phyloP scores from a whole-genome alignment of 2,329 filamentous ascomycete genomes.

The Fusarium kyushuense region DNA sequence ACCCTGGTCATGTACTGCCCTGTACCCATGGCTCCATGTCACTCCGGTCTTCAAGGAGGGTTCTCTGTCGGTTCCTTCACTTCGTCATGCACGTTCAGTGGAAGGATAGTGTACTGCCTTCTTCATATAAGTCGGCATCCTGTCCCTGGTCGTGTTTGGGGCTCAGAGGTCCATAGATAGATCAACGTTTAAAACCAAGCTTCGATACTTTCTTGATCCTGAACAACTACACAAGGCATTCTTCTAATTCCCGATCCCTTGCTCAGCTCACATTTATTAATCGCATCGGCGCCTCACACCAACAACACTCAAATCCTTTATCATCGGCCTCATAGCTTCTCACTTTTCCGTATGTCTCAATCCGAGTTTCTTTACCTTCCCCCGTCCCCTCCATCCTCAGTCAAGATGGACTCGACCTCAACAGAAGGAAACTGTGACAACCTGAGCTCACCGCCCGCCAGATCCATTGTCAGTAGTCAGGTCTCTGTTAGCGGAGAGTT shows the following conservation, averaged over 20 bases:
- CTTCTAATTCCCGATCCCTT: slow-evolving; percentile 40
- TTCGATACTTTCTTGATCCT: slow-evolving; percentile 42
- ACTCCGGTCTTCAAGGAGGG: slow-evolving; percentile 46
- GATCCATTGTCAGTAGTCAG: slow-evolving; percentile 44
- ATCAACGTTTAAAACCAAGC: slow-evolving; percentile 43
- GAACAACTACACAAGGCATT: slow-evolving; percentile 38
- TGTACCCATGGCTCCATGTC: slow-evolving; percentile 45
- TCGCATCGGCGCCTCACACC: slow-evolving; percentile 35
- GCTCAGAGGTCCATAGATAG: slow-evolving; percentile 51
- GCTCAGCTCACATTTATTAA: slow-evolving; percentile 37
- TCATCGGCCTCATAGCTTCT: slow-evolving; percentile 37
- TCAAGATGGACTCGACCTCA: slow-evolving; percentile 48
- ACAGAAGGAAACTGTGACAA: slow-evolving; percentile 47
- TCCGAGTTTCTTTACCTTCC: slow-evolving; percentile 47
- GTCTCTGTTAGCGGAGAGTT: slow-evolving; percentile 40
- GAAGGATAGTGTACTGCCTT: slow-evolving; percentile 45
- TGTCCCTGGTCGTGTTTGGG: slow-evolving; percentile 48
- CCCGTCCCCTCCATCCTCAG: slow-evolving; percentile 47
- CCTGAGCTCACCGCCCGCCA: slow-evolving; percentile 47
- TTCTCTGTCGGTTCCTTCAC: slow-evolving; percentile 45
- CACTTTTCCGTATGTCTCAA: slow-evolving; percentile 49
- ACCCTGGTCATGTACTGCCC: slow-evolving; percentile 44
- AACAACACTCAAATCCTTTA: slow-evolving; percentile 38
- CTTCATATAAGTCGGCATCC: slow-evolving; percentile 51
- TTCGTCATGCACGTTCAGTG: slow-evolving; percentile 48